A percentile compares a stretch with the other conserved stretches of the same genome.
phyloP scores from a whole-genome alignment of 164 flowering plant genomes.

The Sedum album region DNA sequence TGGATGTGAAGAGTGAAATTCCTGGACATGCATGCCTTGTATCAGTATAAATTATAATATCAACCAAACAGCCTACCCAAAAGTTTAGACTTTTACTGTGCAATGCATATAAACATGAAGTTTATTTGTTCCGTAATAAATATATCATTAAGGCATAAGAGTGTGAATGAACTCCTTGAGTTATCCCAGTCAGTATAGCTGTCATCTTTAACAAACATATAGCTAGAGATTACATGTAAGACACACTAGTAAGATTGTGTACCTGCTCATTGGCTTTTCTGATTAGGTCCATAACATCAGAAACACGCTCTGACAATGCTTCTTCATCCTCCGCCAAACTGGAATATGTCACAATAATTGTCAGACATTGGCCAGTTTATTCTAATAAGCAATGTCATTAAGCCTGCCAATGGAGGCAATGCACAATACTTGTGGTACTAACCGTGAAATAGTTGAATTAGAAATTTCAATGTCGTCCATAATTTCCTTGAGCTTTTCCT shows the following conservation, averaged over 20 bases:
- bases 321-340: constrained; percentile 69
- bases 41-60: not conserved
- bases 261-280: constrained; percentile 38
- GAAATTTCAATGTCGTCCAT: constrained; percentile 45
- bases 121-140: not conserved
- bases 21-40: not conserved
- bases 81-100: not conserved
- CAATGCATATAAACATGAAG: not conserved
- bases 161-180: not conserved
- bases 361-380: not conserved
- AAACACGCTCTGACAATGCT: constrained; percentile 28
- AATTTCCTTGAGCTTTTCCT: constrained; percentile 43
- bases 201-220: not conserved
- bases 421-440: not conserved
- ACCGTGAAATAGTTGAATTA: constrained; percentile 38
- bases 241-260: not conserved
- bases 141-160: not conserved
- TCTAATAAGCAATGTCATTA: not conserved
- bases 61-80: not conserved
- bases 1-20: not conserved
- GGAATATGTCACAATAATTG: constrained; percentile 11
- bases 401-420: not conserved
- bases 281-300: constrained; percentile 25
- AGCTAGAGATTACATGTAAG: not conserved
- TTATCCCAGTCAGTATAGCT: not conserved